Evolutionary conservation across 768 basidiomycete species (phyloP), one percentile per base, ranked within the genome.

Genomic region (Leucocoprinus sp.): DNA sequence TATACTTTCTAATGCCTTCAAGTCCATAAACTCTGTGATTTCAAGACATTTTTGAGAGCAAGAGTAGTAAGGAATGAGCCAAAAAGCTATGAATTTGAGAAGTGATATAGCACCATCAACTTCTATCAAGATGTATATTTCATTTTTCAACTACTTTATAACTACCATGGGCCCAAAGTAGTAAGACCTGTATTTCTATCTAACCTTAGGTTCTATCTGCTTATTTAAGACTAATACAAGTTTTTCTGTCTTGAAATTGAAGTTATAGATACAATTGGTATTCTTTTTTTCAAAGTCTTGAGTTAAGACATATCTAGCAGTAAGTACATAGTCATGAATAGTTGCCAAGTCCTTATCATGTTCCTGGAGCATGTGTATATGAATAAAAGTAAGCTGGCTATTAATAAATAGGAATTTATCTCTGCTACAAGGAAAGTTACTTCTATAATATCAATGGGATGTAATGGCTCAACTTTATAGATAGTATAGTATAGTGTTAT

Each of bases 141-240:
- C 60, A 0, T 59, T 60, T 8, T 9, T 48, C 12, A 56, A 61
- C 2, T 54, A 50, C 0, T 52, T 51, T 4, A 65, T 43, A 5
- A 69, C 60, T 4, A 62, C 52, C 7, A 62, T 53, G 0, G 67
- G 69, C 1, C 67, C 65, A 1, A 63, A 49, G 43, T 69, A 70
- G 0, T 55, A 40, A 7, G 62, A 46, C 1, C 49, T 51, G 18
- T 55, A 60, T 47, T 69, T 69, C 1, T 51, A 21, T n/a, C 58
- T 55, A 1, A 63, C 48, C 0, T 60, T 48, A 12, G 53, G 59
- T 37, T 67, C 64, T 9, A 61, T 51, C 0, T 36, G 21, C 2
- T 62, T 62, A 43, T 72, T 69, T 6, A 60, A 50, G 1, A 66
- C 54, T 0, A 70, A 44, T 0, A 70, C 61, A 0, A 73, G 52